Base-by-base conservation (phyloP, 2,329 filamentous ascomycete genomes). In the Helotiales sp. region DNA sequence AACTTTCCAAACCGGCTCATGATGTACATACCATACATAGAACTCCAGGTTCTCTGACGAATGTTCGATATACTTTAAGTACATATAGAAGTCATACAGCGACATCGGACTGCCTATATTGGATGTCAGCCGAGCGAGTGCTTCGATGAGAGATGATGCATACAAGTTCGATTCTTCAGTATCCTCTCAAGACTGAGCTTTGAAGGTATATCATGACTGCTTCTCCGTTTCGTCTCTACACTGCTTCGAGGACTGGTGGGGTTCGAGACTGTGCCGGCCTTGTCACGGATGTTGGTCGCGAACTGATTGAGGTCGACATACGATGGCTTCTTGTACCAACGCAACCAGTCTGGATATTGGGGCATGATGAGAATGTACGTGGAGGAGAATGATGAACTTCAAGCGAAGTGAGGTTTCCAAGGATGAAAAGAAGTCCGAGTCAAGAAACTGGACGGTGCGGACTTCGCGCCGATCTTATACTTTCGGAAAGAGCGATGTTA, bases 21-120 rank as follows among this genome's bases (percentile, higher is more conserved):
- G 15, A 20, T 28, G 6, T 6, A 70, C 78, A 28, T 74, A 84
- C 82, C 82, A 84, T 45, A 84, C 77, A 69, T 82, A 84, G 66
- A 84, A 84, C 73, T 84, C 82, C 8, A 84, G 78, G 69, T 84
- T 84, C 74, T 84, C 82, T 0, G 81, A 76, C 1, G 82, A 83
- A 73, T 78, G 81, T 72, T 84, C 82, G 57, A 84, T 82, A 70
- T 84, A 79, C 73, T 83, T 83, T 58, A 84, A 76, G 66, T 83
- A 84, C 81, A 84, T 82, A 74, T 83, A 83, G 60, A 84, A 84
- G 74, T 84, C 82, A 66, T 83, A 82, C 10, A 84, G 72, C 0
- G 81, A 83, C 81, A 84, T 83, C 3, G 82, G 82, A 61, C 80
- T 82, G 69, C 81, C 80, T 82, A 57, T 4, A 24, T 34, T 40